A percentile compares a stretch with the other conserved stretches of the same genome.
phyloP scores from a whole-genome alignment of 169 alveolate species.

The Toxoplasma gondii region DNA sequence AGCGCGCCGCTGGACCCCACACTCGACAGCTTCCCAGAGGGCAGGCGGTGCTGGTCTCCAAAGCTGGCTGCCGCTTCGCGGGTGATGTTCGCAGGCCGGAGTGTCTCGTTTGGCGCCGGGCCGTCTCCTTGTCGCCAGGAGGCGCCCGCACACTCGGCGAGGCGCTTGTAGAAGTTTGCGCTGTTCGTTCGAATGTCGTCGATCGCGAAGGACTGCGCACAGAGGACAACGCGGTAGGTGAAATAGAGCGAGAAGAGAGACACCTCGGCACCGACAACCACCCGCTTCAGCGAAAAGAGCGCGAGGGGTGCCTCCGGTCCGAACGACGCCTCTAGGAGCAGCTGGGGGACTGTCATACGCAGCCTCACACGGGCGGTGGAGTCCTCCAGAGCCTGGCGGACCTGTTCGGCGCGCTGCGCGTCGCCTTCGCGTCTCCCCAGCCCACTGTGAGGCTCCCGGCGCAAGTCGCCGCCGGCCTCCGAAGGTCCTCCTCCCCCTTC shows the following conservation, averaged over 20 bases:
- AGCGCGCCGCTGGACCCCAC: neutral
- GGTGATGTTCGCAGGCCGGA: neutral
- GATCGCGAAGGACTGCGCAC: slow-evolving; percentile 55
- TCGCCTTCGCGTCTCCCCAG: neutral
- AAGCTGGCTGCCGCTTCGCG: neutral
- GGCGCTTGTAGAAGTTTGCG: slow-evolving; percentile 57
- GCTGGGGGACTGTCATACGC: slow-evolving; percentile 42
- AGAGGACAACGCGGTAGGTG: slow-evolving; percentile 56
- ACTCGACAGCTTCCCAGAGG: neutral
- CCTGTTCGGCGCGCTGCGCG: neutral
- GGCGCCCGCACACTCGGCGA: slow-evolving; percentile 62
- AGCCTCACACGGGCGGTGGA: slow-evolving; percentile 41
- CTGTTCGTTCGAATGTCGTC: slow-evolving; percentile 72
- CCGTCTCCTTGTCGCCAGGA: neutral
- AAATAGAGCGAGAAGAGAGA: slow-evolving; percentile 66
- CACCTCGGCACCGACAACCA: slow-evolving; percentile 57
- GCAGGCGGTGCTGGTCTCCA: neutral
- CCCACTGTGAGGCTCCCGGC: slow-evolving; percentile 21
- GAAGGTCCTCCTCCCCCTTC: neutral
- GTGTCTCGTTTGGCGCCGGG: neutral
- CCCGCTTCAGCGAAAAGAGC: slow-evolving; percentile 37
- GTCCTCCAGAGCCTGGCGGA: slow-evolving; percentile 56
- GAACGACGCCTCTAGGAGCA: slow-evolving; percentile 50
- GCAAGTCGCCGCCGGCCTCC: neutral
- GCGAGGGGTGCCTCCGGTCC: slow-evolving; percentile 60